These are phyloP conservation scores for Talaromyces nanjingensis DNA, from an alignment of 495 filamentous ascomycete genomes.

Conservation along the genomic window DNA sequence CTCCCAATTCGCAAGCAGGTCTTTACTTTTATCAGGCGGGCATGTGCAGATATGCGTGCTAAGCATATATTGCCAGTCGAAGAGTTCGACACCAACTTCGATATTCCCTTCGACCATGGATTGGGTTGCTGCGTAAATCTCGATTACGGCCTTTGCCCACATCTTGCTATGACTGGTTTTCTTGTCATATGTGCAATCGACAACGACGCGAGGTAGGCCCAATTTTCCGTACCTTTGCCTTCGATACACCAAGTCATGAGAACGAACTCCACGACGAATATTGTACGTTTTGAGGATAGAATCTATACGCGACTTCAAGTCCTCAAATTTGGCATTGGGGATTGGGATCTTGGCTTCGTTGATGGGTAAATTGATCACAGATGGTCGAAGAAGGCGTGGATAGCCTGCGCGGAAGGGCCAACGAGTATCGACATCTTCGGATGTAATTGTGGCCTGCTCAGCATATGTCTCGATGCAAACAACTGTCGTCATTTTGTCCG, in stretches of 20 bases:
- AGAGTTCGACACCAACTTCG: slow-evolving; percentile 1
- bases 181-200: slow-evolving; percentile 3
- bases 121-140: neutral
- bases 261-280: neutral
- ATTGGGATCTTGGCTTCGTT: neutral
- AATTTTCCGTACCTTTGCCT: neutral
- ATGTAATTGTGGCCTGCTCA: neutral
- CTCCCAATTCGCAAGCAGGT: neutral
- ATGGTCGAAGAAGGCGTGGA: neutral
- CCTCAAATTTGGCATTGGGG: neutral
- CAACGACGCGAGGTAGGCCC: neutral
- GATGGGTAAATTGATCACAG: neutral
- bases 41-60: neutral
- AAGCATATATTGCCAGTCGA: neutral
- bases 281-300: neutral
- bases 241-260: neutral
- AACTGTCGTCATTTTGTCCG: neutral
- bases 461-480: neutral
- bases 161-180: neutral
- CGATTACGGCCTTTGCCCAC: neutral
- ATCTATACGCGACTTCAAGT: neutral
- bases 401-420: slow-evolving; percentile 1
- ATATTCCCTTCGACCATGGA: neutral
- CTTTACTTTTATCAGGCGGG: neutral
- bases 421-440: neutral